Conservation (phyloP, 1,284 basidiomycete genomes). For the Mrakiaceae sp. region DNA sequence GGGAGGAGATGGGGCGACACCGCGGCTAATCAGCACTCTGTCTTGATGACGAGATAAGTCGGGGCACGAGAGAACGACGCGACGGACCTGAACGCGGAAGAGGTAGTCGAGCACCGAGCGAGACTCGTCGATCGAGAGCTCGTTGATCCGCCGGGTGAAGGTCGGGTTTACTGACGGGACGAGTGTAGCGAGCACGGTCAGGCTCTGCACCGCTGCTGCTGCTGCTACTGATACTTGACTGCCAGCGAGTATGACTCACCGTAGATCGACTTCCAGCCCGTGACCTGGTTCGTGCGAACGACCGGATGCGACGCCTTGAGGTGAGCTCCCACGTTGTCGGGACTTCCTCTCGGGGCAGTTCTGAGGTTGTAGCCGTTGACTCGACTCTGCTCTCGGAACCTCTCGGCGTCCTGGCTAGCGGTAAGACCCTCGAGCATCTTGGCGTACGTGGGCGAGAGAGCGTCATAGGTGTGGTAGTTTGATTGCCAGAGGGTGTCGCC, state of each 20-base stretch:
- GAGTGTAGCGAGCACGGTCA: background rate
- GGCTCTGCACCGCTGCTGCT: background rate
- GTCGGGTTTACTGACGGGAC: conserved; percentile 41
- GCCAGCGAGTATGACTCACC: background rate
- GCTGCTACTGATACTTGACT: background rate
- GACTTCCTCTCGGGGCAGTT: conserved; percentile 41
- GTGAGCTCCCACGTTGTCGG: conserved; percentile 47
- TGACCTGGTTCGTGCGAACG: conserved; percentile 42
- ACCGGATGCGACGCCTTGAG: conserved; percentile 46
- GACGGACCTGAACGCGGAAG: conserved; percentile 45
- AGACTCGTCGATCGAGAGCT: conserved; percentile 49
- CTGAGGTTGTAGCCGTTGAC: conserved; percentile 18
- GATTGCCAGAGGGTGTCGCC: conserved; percentile 7
- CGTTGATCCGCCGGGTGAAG: conserved; percentile 54
- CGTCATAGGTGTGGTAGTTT: background rate
- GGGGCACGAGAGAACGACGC: conserved; percentile 18
- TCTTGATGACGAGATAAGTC: background rate
- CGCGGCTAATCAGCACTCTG: background rate
- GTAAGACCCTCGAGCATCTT: conserved; percentile 2
- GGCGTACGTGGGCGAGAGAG: background rate
- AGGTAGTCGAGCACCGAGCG: conserved; percentile 43
- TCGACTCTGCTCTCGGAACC: background rate
- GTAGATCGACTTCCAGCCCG: conserved; percentile 46
- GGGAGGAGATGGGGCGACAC: background rate
- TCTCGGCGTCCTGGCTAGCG: background rate